A percentile compares a stretch with the other conserved stretches of the same genome.
These are phyloP conservation scores for Penicillium hesseltinei DNA, from an alignment of 2,329 filamentous ascomycete genomes.

Conservation along the genomic window DNA sequence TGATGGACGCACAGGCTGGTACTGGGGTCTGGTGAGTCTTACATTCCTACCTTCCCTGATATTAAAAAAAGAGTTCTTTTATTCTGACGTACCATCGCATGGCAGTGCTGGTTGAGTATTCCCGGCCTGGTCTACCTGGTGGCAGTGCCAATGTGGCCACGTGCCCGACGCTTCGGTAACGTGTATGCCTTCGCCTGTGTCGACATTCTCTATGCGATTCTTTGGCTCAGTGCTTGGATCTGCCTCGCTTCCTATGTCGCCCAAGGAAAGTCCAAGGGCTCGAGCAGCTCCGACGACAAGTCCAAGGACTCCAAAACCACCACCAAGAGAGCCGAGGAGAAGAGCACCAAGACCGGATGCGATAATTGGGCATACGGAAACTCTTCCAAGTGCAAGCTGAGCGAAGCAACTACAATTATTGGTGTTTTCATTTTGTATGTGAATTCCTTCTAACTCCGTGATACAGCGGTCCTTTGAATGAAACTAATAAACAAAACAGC, in stretches of 20 bases:
- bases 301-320: slow-evolving; percentile 32
- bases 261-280: slow-evolving; percentile 52
- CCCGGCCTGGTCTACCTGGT: slow-evolving; percentile 60
- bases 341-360: slow-evolving; percentile 26
- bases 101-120: slow-evolving; percentile 59
- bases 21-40: slow-evolving; percentile 55
- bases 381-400: slow-evolving; percentile 56
- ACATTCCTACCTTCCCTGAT: background rate
- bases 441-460: background rate
- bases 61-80: background rate
- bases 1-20: slow-evolving; percentile 56
- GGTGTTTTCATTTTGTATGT: slow-evolving; percentile 58
- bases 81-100: background rate
- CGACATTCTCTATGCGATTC: slow-evolving; percentile 53
- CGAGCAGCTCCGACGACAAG: slow-evolving; percentile 24
- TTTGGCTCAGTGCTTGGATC: slow-evolving; percentile 61
- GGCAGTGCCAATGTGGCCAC: slow-evolving; percentile 60
- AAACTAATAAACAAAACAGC: slow-evolving; percentile 31
- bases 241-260: slow-evolving; percentile 57
- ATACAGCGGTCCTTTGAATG: background rate
- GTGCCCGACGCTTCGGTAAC: slow-evolving; percentile 58
- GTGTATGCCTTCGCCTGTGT: slow-evolving; percentile 59
- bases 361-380: slow-evolving; percentile 52
- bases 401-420: slow-evolving; percentile 55
- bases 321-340: slow-evolving; percentile 37